A percentile compares a stretch with the other conserved stretches of the same genome.
phyloP scores from a whole-genome alignment of 2,329 filamentous ascomycete genomes.

The Aspergillus jensenii region DNA sequence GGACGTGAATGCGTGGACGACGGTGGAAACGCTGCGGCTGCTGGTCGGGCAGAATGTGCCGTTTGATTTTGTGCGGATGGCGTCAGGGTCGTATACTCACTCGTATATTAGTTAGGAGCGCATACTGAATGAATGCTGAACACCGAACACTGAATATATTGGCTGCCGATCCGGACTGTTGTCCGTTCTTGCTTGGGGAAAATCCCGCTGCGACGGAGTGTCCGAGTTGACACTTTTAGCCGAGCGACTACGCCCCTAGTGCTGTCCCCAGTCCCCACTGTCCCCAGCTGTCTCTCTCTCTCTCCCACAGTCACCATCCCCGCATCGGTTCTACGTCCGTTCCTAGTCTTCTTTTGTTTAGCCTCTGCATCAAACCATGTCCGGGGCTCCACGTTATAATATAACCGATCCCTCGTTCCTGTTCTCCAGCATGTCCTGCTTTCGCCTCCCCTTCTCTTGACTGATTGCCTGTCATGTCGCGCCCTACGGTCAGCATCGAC shows the following conservation, averaged over 20 bases:
- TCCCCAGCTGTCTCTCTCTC: neutral
- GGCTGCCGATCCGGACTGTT: constrained; percentile 3
- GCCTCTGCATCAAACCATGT: neutral
- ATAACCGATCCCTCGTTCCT: constrained; percentile 8
- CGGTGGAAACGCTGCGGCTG: constrained; percentile 74
- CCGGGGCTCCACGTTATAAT: constrained; percentile 11
- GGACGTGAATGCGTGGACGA: constrained; percentile 80
- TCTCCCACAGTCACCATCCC: constrained; percentile 8
- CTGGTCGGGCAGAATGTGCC: constrained; percentile 84
- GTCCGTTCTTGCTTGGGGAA: constrained; percentile 21
- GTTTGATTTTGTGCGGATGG: constrained; percentile 81
- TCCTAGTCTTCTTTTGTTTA: neutral
- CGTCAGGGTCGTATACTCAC: constrained; percentile 51
- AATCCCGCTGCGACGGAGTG: constrained; percentile 9
- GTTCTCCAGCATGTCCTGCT: no score
- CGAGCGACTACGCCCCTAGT: neutral
- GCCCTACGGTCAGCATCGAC: constrained; percentile 79
- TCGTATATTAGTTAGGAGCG: neutral
- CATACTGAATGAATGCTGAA: neutral
- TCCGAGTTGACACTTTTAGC: neutral
- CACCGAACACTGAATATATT: no score
- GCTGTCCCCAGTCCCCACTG: no score
- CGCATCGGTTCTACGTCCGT: constrained; percentile 18
- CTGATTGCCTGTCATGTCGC: constrained; percentile 53
- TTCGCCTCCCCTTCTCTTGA: no score